Conservation (phyloP, 768 basidiomycete genomes). For the Paxillus ammoniavirescens region DNA sequence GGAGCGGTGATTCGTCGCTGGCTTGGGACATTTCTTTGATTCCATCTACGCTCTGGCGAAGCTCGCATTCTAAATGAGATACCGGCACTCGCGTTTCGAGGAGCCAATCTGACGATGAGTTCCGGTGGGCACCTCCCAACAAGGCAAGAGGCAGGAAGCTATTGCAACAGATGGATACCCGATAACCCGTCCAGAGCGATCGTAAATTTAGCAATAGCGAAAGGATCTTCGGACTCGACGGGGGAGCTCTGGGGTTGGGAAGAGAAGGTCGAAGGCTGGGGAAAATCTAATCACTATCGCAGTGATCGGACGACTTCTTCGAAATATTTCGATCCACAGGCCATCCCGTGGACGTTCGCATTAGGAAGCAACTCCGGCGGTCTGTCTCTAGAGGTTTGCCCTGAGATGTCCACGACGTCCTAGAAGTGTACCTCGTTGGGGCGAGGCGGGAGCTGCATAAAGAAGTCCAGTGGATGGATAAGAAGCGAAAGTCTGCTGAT, state of each 20-base stretch:
- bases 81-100: too few species aligned
- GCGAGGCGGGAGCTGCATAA: constrained; percentile 49
- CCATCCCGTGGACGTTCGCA: constrained; percentile 12
- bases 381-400: constrained; percentile 12
- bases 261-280: constrained; percentile 2
- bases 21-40: too few species aligned
- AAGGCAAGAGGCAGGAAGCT: too few species aligned
- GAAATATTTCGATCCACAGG: constrained; percentile 9
- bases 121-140: too few species aligned
- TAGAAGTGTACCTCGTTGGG: constrained; percentile 48
- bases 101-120: too few species aligned
- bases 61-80: too few species aligned
- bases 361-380: neutral
- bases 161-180: too few species aligned
- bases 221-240: constrained; percentile 14
- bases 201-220: constrained; percentile 19
- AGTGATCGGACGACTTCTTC: constrained; percentile 8
- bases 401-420: constrained; percentile 47
- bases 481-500: constrained; percentile 39
- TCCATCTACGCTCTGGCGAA: too few species aligned
- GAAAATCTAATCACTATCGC: constrained; percentile 17
- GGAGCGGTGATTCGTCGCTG: too few species aligned
- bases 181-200: too few species aligned
- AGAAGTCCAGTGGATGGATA: constrained; percentile 45
- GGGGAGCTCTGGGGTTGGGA: neutral